phyloP scores from a whole-genome alignment of 352 stramenopile species.

The Phytopythium helicoides region DNA sequence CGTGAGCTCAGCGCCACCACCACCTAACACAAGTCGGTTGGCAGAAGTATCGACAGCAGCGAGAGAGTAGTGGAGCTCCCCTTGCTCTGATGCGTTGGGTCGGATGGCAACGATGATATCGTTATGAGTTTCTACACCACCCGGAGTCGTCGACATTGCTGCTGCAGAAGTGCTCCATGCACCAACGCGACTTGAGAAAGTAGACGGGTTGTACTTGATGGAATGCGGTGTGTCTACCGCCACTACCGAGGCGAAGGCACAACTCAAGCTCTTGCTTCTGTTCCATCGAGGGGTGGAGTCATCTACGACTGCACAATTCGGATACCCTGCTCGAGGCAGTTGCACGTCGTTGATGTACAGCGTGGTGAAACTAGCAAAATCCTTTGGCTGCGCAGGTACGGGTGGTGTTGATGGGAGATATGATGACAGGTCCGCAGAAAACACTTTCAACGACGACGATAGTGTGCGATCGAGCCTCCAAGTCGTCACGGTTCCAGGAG shows the following conservation, averaged over 20 bases:
- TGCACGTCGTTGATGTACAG: slow-evolving; percentile 49
- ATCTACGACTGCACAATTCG: slow-evolving; percentile 29
- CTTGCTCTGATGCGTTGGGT: slow-evolving; percentile 3
- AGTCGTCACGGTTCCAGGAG: slow-evolving; percentile 20
- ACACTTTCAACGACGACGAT: slow-evolving; percentile 27
- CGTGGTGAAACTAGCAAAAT: slow-evolving; percentile 34
- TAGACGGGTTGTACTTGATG: slow-evolving; percentile 22
- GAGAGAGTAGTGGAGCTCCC: slow-evolving; percentile 27
- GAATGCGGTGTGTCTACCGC: slow-evolving; percentile 4
- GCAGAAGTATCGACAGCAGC: slow-evolving; percentile 15
- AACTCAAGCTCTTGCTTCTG: background rate
- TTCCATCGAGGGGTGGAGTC: slow-evolving; percentile 1
- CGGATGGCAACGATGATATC: slow-evolving; percentile 10
- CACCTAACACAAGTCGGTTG: slow-evolving; percentile 28
- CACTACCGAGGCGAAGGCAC: slow-evolving; percentile 9
- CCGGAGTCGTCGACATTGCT: slow-evolving; percentile 10
- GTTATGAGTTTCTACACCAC: background rate
- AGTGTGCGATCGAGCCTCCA: slow-evolving; percentile 48
- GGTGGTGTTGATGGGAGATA: slow-evolving; percentile 25
- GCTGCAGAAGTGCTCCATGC: slow-evolving; percentile 26
- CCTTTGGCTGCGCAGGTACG: slow-evolving; percentile 23
- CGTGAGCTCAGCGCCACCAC: slow-evolving; percentile 52
- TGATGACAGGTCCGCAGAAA: slow-evolving; percentile 43
- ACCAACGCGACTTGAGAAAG: slow-evolving; percentile 38
- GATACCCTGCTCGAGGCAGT: slow-evolving; percentile 53